Evolutionary conservation across 2,329 filamentous ascomycete species (phyloP), one percentile per base, ranked within the genome.

Genomic region (Helotiales sp.): DNA sequence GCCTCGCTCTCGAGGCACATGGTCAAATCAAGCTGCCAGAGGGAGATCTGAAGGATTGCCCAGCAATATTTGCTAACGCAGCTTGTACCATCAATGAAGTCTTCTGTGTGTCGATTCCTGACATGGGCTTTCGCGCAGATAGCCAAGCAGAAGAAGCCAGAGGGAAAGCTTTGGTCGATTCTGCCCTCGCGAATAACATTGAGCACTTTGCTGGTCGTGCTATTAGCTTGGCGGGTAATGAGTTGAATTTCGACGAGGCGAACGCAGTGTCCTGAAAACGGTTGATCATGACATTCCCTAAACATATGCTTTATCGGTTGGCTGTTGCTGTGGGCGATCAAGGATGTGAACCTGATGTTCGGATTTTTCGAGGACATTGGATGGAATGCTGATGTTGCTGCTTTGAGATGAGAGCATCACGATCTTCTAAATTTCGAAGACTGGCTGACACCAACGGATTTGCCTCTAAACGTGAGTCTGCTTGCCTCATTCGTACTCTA

Each of bases 11-110:
- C 8, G 37, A 37, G 65, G 82, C 82, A 1, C 74, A 83, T 6
- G 69, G 69, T 43, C 81, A 83, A 58, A 83, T 88, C 70, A 81
- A 82, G 55, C 71, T 89, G 8, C 80, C 89, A 64, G 77, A 87
- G 75, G 88, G 88, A 11, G 81, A 89, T 66, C 79, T 90, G 6
- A 80, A 86, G 66, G 77, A 88, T 49, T 79, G 82, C 0, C 75
- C 79, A 0, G 77, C 74, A 0, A 81, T 89, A 32, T 89, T 90
- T 72, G 67, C 63, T 64, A 47, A 71, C 70, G 64, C 75, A 69
- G 26, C 69, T 61, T 52, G 69, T 49, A 74, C 80, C 1, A 81
- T 89, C 65, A 87, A 84, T 83, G 87, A 86, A 3, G 87, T 90
- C 6, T 91, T 86, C 77, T 86, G 84, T 24, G 87, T 91, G 6